Percentiles rank a stretch among this genome's conserved stretches.
Conservation (phyloP, 345 rosid genomes). For the Geranium brycei region DNA sequence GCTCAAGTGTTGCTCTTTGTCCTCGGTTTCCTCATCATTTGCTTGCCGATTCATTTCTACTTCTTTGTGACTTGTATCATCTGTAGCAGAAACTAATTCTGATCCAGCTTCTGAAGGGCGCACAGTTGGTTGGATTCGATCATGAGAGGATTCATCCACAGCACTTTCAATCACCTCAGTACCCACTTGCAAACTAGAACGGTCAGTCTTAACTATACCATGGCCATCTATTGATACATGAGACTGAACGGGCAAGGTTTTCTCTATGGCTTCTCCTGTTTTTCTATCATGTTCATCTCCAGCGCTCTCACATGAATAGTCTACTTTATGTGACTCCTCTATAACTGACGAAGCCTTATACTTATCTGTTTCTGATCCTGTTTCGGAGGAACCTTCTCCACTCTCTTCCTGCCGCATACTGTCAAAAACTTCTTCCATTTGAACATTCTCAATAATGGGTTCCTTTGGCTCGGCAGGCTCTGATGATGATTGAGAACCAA, state of each 20-base stretch:
- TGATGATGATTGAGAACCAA: conserved; percentile 24
- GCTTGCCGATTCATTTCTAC: conserved; percentile 28
- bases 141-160: conserved; percentile 18
- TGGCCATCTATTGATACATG: conserved; percentile 23
- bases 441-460: conserved; percentile 19
- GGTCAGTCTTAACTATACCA: conserved; percentile 18
- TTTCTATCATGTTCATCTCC: conserved; percentile 20
- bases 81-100: conserved; percentile 25
- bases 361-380: conserved; percentile 24
- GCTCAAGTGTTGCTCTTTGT: conserved; percentile 29
- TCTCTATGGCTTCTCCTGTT: conserved; percentile 27
- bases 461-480: conserved; percentile 26
- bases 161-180: conserved; percentile 23
- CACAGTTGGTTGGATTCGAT: not conserved
- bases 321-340: conserved; percentile 20
- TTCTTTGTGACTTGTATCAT: conserved; percentile 2
- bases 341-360: conserved; percentile 11
- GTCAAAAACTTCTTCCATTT: conserved; percentile 19
- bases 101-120: conserved; percentile 30
- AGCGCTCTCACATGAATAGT: conserved; percentile 22
- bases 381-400: conserved; percentile 22
- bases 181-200: conserved; percentile 24
- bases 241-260: conserved; percentile 20
- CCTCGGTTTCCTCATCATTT: conserved; percentile 24
- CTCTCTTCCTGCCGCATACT: conserved; percentile 27